phyloP scores from a whole-genome alignment of 2,329 filamentous ascomycete species.

The Cephalotrichum gorgonifer region DNA sequence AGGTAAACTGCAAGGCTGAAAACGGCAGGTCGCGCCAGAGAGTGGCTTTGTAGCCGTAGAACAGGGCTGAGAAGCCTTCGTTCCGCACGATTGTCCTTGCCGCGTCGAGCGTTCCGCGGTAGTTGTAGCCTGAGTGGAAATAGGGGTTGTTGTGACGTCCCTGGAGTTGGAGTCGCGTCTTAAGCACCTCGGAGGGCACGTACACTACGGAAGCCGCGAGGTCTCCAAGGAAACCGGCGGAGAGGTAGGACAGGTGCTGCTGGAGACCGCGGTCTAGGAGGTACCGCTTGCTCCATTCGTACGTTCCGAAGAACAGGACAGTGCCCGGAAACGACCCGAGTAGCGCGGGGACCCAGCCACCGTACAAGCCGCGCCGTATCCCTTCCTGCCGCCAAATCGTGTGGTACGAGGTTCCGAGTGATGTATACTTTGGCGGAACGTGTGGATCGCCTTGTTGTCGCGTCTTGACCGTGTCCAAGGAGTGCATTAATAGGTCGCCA shows the following conservation, averaged over 20 bases:
- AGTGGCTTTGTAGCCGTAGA: slow-evolving; percentile 95
- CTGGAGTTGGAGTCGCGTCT: slow-evolving; percentile 92
- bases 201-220: slow-evolving; percentile 87
- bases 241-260: slow-evolving; percentile 75
- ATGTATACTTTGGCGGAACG: slow-evolving; percentile 85
- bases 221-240: slow-evolving; percentile 84
- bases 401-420: slow-evolving; percentile 80
- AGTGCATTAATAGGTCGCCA: slow-evolving; percentile 98
- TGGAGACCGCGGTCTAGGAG: slow-evolving; percentile 79
- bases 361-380: slow-evolving; percentile 74
- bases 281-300: slow-evolving; percentile 86
- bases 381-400: slow-evolving; percentile 93
- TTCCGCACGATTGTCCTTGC: slow-evolving; percentile 71
- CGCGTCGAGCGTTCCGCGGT: slow-evolving; percentile 75
- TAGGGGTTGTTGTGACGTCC: slow-evolving; percentile 91
- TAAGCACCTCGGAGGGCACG: slow-evolving; percentile 93
- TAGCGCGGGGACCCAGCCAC: slow-evolving; percentile 86
- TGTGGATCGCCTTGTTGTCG: slow-evolving; percentile 93
- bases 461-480: slow-evolving; percentile 95
- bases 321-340: slow-evolving; percentile 90
- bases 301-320: slow-evolving; percentile 89
- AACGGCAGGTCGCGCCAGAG: slow-evolving; percentile 91
- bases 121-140: slow-evolving; percentile 94
- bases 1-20: slow-evolving; percentile 92
- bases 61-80: slow-evolving; percentile 79